A percentile compares a stretch with the other conserved stretches of the same genome.
Evolutionary conservation across 208 protist species (phyloP).

Genomic region (Angomonas ambiguus): DNA sequence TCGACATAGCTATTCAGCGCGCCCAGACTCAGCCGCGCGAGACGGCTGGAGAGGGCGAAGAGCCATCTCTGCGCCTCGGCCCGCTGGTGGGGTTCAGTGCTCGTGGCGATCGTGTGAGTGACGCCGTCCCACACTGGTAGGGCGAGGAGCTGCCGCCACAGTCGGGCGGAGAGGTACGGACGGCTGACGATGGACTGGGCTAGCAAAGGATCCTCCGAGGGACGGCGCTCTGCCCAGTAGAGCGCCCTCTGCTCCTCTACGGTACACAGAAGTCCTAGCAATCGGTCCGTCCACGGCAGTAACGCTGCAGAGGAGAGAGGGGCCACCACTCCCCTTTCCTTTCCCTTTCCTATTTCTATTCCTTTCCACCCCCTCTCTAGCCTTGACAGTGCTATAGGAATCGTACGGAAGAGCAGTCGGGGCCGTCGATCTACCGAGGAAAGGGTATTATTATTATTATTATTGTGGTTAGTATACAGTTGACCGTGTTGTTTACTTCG

Average conservation of each 20-base stretch:
- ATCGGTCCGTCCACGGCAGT: too few species aligned
- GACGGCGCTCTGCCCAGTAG: not conserved
- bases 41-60: not conserved
- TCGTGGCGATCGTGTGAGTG: slow-evolving; percentile 7
- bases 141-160: slow-evolving; percentile 59
- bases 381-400: too few species aligned
- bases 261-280: too few species aligned
- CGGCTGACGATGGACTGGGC: slow-evolving; percentile 27
- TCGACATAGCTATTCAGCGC: slow-evolving; percentile 56
- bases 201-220: not conserved
- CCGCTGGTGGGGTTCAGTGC: slow-evolving; percentile 10
- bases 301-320: too few species aligned
- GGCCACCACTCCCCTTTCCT: too few species aligned
- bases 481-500: not conserved
- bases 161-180: slow-evolving; percentile 41
- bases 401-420: too few species aligned
- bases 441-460: not conserved
- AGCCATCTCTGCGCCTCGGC: not conserved
- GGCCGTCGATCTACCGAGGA: not conserved
- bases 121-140: slow-evolving; percentile 51
- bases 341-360: too few species aligned
- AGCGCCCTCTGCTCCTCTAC: not conserved
- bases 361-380: too few species aligned
- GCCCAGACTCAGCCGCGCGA: slow-evolving; percentile 46
- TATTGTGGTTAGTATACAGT: too few species aligned